A percentile compares a stretch with the other conserved stretches of the same genome.
Conservation (phyloP, 2,329 filamentous ascomycete species). For the Escovopsis sp. region DNA sequence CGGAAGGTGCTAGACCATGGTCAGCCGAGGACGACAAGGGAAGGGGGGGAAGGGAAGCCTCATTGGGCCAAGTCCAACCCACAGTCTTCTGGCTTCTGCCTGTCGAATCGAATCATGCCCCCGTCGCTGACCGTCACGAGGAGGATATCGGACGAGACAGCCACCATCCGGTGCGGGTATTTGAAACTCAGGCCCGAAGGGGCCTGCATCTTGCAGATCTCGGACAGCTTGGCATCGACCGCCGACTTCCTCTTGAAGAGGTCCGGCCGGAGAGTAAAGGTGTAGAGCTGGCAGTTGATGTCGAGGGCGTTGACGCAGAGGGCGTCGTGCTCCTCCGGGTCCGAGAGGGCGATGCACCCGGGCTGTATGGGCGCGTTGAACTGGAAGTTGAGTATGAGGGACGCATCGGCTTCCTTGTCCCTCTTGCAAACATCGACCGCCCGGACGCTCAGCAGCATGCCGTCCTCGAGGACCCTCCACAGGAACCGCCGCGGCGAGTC, state of each 20-base stretch:
- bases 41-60: neutral
- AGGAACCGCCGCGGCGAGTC: slow-evolving; percentile 71
- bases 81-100: slow-evolving; percentile 35
- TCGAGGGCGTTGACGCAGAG: slow-evolving; percentile 71
- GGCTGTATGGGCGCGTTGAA: slow-evolving; percentile 62
- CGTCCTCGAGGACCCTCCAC: slow-evolving; percentile 77
- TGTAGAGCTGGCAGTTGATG: slow-evolving; percentile 64
- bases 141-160: slow-evolving; percentile 57
- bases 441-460: slow-evolving; percentile 67
- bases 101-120: slow-evolving; percentile 55
- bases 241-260: slow-evolving; percentile 59
- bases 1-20: slow-evolving; percentile 11
- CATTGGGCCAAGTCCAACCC: slow-evolving; percentile 11
- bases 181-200: slow-evolving; percentile 66
- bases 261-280: slow-evolving; percentile 67
- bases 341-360: slow-evolving; percentile 69
- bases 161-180: slow-evolving; percentile 65
- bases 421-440: slow-evolving; percentile 66
- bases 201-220: slow-evolving; percentile 60
- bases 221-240: slow-evolving; percentile 58
- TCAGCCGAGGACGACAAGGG: neutral
- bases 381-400: slow-evolving; percentile 61
- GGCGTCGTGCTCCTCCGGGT: slow-evolving; percentile 62
- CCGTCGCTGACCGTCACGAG: slow-evolving; percentile 73
- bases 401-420: slow-evolving; percentile 50